A percentile compares a stretch with the other conserved stretches of the same genome.
Conservation (phyloP, 1,284 basidiomycete genomes). For the Cryptococcus sp. region DNA sequence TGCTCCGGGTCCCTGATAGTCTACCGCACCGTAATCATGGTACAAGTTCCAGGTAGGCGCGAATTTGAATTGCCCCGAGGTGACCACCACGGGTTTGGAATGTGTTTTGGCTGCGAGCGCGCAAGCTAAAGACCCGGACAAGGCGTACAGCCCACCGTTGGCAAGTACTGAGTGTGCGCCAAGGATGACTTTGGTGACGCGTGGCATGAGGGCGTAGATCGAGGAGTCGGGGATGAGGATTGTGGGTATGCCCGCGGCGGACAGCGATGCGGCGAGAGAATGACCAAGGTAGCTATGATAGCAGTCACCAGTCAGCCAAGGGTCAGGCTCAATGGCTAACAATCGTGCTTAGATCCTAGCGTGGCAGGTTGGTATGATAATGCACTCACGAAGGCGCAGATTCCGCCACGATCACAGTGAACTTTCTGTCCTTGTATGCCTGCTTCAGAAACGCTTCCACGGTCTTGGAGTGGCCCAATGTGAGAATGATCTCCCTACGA, state of each 20-base stretch:
- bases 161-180: constrained; percentile 92
- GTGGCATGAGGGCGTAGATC: constrained; percentile 92
- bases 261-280: constrained; percentile 77
- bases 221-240: constrained; percentile 94
- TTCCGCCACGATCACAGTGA: constrained; percentile 94
- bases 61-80: constrained; percentile 93
- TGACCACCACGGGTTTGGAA: constrained; percentile 89
- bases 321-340: neutral
- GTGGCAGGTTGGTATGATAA: neutral
- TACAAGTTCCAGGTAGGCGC: constrained; percentile 92
- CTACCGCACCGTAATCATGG: constrained; percentile 80
- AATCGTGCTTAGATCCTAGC: neutral
- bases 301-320: neutral
- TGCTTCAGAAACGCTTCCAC: constrained; percentile 92
- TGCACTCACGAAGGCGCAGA: constrained; percentile 78
- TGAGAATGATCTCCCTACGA: constrained; percentile 88
- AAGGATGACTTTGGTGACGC: constrained; percentile 93
- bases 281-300: constrained; percentile 73
- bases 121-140: constrained; percentile 79
- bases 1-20: constrained; percentile 83
- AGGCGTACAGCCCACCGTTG: constrained; percentile 91
- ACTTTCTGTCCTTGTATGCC: constrained; percentile 86
- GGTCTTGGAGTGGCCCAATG: constrained; percentile 89
- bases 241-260: constrained; percentile 79
- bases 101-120: constrained; percentile 89